Percentiles rank a stretch among this genome's conserved stretches.
These are phyloP conservation scores for Fraxinus sp. DNA, from an alignment of 305 asterid genomes.

Conservation along the genomic window DNA sequence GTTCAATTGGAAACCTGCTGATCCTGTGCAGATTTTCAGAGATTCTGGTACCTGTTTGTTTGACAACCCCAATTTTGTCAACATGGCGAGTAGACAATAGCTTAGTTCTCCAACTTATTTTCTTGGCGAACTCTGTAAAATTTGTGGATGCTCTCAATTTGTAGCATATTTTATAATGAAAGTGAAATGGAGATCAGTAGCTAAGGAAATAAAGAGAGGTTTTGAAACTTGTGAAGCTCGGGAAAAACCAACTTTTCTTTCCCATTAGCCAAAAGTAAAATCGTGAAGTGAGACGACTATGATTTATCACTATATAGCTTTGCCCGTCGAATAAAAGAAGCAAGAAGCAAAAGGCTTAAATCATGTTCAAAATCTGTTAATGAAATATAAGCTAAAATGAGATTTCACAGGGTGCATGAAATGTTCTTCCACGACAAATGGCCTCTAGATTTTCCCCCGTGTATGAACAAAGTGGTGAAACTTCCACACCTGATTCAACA, in stretches of 20 bases:
- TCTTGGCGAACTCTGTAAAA: not conserved
- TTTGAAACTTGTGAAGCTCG: not conserved
- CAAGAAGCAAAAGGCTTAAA: not conserved
- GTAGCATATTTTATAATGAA: not conserved
- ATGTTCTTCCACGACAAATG: constrained; percentile 88
- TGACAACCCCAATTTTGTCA: not conserved
- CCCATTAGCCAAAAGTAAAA: not conserved
- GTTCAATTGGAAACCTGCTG: not conserved
- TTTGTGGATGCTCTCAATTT: not conserved
- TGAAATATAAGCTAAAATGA: constrained; percentile 17
- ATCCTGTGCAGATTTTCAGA: not conserved
- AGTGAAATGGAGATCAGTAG: not conserved
- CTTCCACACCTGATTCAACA: constrained; percentile 72
- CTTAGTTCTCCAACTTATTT: not conserved
- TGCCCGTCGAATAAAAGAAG: not conserved
- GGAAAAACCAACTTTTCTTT: not conserved
- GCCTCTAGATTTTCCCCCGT: constrained; percentile 94
- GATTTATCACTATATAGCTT: not conserved
- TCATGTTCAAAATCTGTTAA: not conserved
- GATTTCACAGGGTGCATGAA: constrained; percentile 47
- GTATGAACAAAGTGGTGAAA: constrained; percentile 88
- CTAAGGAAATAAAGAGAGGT: not conserved
- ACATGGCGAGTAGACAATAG: not conserved
- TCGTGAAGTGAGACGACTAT: not conserved
- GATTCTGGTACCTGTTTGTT: not conserved